Base-by-base conservation (phyloP, 371 early-diverging fungal species). In the Mortierella sp. region DNA sequence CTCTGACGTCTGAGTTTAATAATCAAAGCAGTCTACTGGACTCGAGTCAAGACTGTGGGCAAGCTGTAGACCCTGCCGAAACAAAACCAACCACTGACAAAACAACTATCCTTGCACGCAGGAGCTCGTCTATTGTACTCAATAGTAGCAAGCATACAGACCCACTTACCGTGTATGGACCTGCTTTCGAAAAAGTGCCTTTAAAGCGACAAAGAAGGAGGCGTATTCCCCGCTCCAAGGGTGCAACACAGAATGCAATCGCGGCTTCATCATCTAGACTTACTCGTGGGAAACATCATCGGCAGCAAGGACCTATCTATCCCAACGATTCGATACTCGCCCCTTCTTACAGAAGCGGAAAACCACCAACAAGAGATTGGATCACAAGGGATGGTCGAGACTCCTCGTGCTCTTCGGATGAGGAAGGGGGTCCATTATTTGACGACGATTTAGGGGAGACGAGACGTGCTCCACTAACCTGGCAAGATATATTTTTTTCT, bases 311-410 rank as follows among this genome's bases (percentile, higher is more conserved):
- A 45, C 59, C 45, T 24, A 16, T 24, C 16, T 65, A 60, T 52
- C 72, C 72, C 60, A 52, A 38, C 32, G 66, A 72, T 47, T 71
- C 65, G 40, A 40, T 47, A 36, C 28, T 71, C 58, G 59, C 28
- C 16, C n/a, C 58, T 0, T 28, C 36, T 11, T 8, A 45, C 13
- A 47, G 28, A 57, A 58, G 58, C 43, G 45, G 45, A 7, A 33
- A 40, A 24, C 59, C 50, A 28, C 22, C 9, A 10, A 60, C 40
- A 13, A 22, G 32, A 45, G 21, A 36, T 13, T 53, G 50, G 55
- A 4, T 38, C 32, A 21, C 65, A 24, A 40, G 55, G n/a, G n/a
- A 16, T 21, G n/a, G 38, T 16, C 16, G 43, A 32, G 6, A 32
- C 38, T 15, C 24, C 9, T 66, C 58, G 36, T 21, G n/a, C 16